These are phyloP conservation scores for Pseudozyma sp. DNA, from an alignment of 1,284 basidiomycete genomes.

Conservation along the genomic window DNA sequence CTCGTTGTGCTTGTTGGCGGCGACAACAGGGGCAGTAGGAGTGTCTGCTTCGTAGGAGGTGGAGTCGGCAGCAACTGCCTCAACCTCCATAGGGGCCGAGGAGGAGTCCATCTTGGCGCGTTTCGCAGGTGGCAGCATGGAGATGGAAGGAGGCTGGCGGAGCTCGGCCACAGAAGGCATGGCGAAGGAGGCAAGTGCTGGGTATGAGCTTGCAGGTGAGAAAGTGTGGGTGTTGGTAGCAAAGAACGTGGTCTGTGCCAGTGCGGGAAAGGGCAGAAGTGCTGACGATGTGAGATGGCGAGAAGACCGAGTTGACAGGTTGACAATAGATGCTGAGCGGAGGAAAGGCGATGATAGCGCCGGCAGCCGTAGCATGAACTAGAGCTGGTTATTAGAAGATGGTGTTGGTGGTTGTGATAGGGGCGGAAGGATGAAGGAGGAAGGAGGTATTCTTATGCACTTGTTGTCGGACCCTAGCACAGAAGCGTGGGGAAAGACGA, in stretches of 20 bases:
- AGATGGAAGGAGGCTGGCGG: constrained; percentile 16
- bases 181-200: constrained; percentile 12
- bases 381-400: background rate
- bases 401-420: constrained; percentile 1
- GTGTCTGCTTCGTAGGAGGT: constrained; percentile 27
- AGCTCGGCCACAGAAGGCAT: constrained; percentile 53
- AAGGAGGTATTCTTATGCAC: background rate
- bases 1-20: constrained; percentile 9
- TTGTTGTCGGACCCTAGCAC: background rate
- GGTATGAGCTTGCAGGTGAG: background rate
- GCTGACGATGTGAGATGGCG: background rate
- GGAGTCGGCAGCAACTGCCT: constrained; percentile 41
- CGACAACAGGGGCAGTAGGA: constrained; percentile 5
- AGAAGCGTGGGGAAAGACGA: background rate
- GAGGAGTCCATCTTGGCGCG: constrained; percentile 34
- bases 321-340: background rate
- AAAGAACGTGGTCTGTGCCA: background rate
- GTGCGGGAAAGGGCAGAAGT: background rate
- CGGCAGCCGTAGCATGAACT: constrained; percentile 37
- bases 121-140: constrained; percentile 47
- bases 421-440: background rate
- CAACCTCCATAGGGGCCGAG: constrained; percentile 19
- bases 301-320: background rate
- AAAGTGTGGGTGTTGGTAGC: background rate
- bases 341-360: constrained; percentile 33